Percentiles rank a stretch among this genome's conserved stretches.
Evolutionary conservation across 2,329 filamentous ascomycete species (phyloP).

Genomic region (Diaporthe eres): DNA sequence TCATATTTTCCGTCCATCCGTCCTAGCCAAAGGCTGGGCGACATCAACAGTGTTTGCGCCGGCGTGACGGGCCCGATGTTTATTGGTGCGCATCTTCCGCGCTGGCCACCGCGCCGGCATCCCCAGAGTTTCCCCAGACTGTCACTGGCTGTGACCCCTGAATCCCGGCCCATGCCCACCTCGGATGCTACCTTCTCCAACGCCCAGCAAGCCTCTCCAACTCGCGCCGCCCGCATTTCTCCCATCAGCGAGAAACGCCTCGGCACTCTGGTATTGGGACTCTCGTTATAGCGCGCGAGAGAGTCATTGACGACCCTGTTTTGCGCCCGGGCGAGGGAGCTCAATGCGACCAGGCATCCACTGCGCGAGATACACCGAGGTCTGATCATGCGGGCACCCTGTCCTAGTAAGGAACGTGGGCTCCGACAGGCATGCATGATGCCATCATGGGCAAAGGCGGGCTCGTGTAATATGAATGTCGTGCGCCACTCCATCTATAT

Average conservation of each 20-base stretch:
- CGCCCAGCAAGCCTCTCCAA: neutral
- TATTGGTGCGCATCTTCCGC: slow-evolving; percentile 40
- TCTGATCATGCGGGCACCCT: slow-evolving; percentile 22
- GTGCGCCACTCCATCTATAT: slow-evolving; percentile 18
- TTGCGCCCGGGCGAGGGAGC: neutral
- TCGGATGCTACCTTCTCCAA: slow-evolving; percentile 38
- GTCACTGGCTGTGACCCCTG: slow-evolving; percentile 29
- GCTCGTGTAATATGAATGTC: neutral
- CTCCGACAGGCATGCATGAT: slow-evolving; percentile 7
- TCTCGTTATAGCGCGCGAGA: neutral
- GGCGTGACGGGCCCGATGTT: slow-evolving; percentile 16
- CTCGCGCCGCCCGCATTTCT: slow-evolving; percentile 24
- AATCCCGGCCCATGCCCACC: slow-evolving; percentile 33
- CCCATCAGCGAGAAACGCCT: slow-evolving; percentile 26
- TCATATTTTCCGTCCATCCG: slow-evolving; percentile 40
- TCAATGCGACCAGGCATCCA: slow-evolving; percentile 7
- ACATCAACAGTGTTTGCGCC: slow-evolving; percentile 10
- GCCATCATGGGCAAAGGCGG: slow-evolving; percentile 29
- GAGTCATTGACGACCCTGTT: slow-evolving; percentile 1
- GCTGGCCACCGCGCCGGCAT: slow-evolving; percentile 17
- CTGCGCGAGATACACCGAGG: slow-evolving; percentile 33
- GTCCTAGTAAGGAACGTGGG: slow-evolving; percentile 23
- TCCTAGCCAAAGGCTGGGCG: slow-evolving; percentile 26
- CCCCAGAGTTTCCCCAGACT: slow-evolving; percentile 39
- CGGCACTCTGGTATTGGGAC: slow-evolving; percentile 1